These are phyloP conservation scores for Cercophora sp. DNA, from an alignment of 495 filamentous ascomycete genomes.

Conservation along the genomic window DNA sequence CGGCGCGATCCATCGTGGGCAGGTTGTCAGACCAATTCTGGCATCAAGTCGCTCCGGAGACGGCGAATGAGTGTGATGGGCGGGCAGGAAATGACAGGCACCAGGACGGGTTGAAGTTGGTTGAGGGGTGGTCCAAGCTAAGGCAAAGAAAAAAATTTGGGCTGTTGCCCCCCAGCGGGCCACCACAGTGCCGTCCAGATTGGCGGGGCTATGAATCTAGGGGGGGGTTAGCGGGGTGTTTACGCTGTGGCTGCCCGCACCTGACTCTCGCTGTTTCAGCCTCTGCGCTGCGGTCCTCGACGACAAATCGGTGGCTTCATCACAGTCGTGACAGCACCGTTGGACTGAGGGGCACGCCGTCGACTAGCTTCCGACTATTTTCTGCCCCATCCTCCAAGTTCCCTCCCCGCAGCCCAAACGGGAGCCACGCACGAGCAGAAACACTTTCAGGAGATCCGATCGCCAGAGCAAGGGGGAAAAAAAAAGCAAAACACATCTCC, in stretches of 20 bases:
- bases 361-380: no score
- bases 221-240: slow-evolving; percentile 1
- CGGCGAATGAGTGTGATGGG: slow-evolving; percentile 9
- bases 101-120: slow-evolving; percentile 22
- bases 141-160: slow-evolving; percentile 35
- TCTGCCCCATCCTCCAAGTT: no score
- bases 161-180: slow-evolving; percentile 22
- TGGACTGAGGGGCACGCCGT: no score
- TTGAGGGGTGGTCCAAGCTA: slow-evolving; percentile 18
- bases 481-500: no score
- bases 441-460: no score
- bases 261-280: no score
- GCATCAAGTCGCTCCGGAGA: slow-evolving; percentile 25
- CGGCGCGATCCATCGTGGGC: slow-evolving; percentile 76
- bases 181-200: slow-evolving; percentile 13
- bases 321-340: no score
- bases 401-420: no score
- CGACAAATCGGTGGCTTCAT: no score
- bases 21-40: slow-evolving; percentile 21
- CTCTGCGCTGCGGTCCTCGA: no score
- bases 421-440: no score
- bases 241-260: slow-evolving; percentile 2
- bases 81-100: slow-evolving; percentile 16
- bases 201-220: slow-evolving; percentile 25
- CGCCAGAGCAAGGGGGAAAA: no score